phyloP scores from a whole-genome alignment of 2,329 filamentous ascomycete genomes.

The Pyrenophora graminea region DNA sequence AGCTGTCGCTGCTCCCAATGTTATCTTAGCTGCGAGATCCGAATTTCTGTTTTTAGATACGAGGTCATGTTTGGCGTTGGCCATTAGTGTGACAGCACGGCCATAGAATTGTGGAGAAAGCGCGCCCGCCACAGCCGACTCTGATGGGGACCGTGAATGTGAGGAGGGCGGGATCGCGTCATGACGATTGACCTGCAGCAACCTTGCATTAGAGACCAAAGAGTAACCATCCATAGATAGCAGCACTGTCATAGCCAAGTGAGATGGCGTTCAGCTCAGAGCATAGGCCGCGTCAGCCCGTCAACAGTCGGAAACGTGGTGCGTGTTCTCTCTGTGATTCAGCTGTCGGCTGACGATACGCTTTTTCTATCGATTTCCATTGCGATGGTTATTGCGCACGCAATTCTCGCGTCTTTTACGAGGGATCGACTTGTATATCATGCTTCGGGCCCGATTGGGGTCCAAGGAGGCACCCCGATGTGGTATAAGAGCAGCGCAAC shows the following conservation, averaged over 20 bases:
- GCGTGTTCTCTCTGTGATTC: not conserved
- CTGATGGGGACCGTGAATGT: not conserved
- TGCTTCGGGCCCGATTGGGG: no score
- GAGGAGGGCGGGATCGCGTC: not conserved
- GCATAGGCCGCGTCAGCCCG: constrained; percentile 6
- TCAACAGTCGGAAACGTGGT: not conserved
- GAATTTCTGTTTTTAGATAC: constrained; percentile 3
- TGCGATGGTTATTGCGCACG: no score
- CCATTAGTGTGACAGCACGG: constrained; percentile 7
- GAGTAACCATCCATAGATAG: no score
- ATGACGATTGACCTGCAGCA: not conserved
- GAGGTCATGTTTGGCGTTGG: constrained; percentile 6
- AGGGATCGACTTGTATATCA: no score
- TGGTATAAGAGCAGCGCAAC: no score
- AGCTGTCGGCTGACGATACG: not conserved
- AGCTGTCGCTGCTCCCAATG: no score
- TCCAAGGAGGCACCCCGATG: no score
- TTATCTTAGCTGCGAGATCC: not conserved
- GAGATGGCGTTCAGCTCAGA: constrained; percentile 10
- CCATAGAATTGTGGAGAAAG: constrained; percentile 5
- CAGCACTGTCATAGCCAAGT: constrained; percentile 5
- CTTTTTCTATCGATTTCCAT: not conserved
- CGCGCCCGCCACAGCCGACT: constrained; percentile 2
- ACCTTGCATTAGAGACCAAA: not conserved
- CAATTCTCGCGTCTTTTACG: no score